These are phyloP conservation scores for Ceratocystis diversiconidia DNA, from an alignment of 2,329 filamentous ascomycete species.

Conservation along the genomic window DNA sequence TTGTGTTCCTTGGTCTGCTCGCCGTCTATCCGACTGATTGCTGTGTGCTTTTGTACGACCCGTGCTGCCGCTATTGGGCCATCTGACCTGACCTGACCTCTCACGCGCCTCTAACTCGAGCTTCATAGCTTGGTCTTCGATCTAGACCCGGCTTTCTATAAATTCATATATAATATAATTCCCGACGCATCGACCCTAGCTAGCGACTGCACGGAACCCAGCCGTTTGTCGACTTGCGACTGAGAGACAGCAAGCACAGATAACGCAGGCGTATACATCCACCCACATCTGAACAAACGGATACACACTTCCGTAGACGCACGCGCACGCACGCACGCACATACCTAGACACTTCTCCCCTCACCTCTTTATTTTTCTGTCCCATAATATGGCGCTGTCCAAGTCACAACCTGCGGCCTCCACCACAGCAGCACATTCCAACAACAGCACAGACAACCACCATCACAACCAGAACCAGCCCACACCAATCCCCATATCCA, in stretches of 20 bases:
- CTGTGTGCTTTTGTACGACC: too few species aligned
- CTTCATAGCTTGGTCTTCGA: too few species aligned
- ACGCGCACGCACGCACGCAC: neutral
- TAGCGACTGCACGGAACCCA: too few species aligned
- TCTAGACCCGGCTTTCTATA: too few species aligned
- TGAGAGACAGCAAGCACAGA: neutral
- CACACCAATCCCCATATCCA: slow-evolving; percentile 46
- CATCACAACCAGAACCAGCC: slow-evolving; percentile 7
- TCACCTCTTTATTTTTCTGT: neutral
- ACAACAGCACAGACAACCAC: neutral
- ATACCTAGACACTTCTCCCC: neutral
- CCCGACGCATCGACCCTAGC: too few species aligned
- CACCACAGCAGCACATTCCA: neutral
- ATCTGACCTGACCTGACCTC: too few species aligned
- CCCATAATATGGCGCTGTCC: slow-evolving; percentile 22
- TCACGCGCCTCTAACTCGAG: too few species aligned
- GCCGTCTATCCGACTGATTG: too few species aligned
- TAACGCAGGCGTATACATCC: neutral
- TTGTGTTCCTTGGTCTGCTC: neutral
- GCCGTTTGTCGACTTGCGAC: neutral
- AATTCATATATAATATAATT: too few species aligned
- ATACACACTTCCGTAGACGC: neutral
- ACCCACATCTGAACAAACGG: neutral
- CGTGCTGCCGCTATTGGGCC: too few species aligned
- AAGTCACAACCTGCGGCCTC: neutral